phyloP scores from a whole-genome alignment of 2,329 filamentous ascomycete genomes.

The Diaporthe capsici region DNA sequence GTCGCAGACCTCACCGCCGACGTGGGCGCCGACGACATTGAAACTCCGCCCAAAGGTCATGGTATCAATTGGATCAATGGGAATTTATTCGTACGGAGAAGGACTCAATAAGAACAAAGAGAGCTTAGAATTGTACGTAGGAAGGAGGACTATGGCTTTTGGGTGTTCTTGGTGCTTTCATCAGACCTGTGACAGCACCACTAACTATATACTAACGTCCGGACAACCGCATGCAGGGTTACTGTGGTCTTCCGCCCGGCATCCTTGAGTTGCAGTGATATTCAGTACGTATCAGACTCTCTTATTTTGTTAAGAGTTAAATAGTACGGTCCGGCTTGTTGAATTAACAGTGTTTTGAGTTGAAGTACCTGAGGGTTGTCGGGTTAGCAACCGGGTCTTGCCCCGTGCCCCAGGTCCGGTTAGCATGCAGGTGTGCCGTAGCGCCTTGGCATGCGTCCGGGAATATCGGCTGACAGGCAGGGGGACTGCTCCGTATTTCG shows the following conservation, averaged over 20 bases:
- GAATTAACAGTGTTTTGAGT: neutral
- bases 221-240: neutral
- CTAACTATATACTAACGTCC: neutral
- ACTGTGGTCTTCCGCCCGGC: neutral
- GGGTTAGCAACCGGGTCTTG: too few relatives aligned
- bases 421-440: neutral
- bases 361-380: neutral
- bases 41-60: slow-evolving; percentile 43
- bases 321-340: neutral
- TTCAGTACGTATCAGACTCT: neutral
- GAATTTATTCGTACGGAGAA: neutral
- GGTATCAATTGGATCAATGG: neutral
- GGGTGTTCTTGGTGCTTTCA: neutral
- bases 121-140: neutral
- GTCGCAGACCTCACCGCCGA: slow-evolving; percentile 61
- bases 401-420: neutral
- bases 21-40: slow-evolving; percentile 54
- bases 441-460: neutral
- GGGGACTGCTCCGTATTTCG: neutral
- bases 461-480: neutral
- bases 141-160: neutral
- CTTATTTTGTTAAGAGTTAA: neutral
- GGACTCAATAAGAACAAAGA: neutral
- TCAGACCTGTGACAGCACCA: neutral
- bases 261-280: neutral